Evolutionary conservation across 306 rosid species (phyloP), one percentile per base, ranked within the genome.

Genomic region (Vigna radiata): DNA sequence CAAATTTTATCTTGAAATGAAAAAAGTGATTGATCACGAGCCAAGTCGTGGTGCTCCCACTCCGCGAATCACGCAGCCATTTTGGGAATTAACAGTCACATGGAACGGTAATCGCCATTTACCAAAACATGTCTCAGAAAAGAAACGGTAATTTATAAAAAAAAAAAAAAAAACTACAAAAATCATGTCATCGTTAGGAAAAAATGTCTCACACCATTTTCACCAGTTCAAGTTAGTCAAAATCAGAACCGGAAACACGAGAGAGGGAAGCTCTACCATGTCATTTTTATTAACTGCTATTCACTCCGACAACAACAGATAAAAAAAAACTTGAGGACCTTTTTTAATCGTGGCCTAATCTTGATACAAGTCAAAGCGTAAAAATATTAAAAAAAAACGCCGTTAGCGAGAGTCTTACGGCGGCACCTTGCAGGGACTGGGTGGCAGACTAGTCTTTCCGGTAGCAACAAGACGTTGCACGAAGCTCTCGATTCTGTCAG

Each of bases 381-480:
- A 76, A 76, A 70, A 79, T 23, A 70, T 15, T 49, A 10, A 39
- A 17, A 15, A 37, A 18, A 29, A 80, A 64, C 79, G n/a, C 83
- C 82, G 81, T 80, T 39, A 62, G 81, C 83, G 46, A 81, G 87
- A 13, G 72, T 73, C 78, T 87, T 73, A 90, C 90, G 88, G 87
- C 80, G 31, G 94, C 81, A 29, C 60, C 87, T 94, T 92, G 86
- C 96, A 82, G n/a, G 98, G 98, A 79, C 97, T 94, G 2, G 96
- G 91, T 13, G 98, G 98, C 31, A 87, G 86, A 43, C 97, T 94
- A 79, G 87, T 36, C 64, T 86, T 91, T 27, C 97, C 95, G n/a
- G 91, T 79, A 49, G 91, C 92, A 60, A 94, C 97, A 31, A 94
- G 90, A 41, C 93, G 92, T 53, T 85, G 89, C 77, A 86, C 97